Evolutionary conservation across 495 filamentous ascomycete genomes (phyloP).

Genomic region (Cudoniella acicularis): DNA sequence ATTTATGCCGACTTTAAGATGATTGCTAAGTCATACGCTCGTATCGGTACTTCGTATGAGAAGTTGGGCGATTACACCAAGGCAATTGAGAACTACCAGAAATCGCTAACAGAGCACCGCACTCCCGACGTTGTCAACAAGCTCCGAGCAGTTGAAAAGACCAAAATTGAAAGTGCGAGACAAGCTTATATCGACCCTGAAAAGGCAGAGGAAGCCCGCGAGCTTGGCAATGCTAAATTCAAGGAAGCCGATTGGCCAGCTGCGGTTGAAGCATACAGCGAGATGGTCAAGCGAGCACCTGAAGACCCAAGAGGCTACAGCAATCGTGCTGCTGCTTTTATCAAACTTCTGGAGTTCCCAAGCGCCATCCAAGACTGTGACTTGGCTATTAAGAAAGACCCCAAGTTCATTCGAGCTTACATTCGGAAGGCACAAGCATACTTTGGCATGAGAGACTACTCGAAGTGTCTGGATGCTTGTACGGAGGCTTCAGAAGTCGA

Average conservation of each 20-base stretch:
- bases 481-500: slow-evolving; percentile 77
- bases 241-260: slow-evolving; percentile 95
- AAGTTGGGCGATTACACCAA: slow-evolving; percentile 75
- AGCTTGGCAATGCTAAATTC: slow-evolving; percentile 93
- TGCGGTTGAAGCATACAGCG: slow-evolving; percentile 89
- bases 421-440: slow-evolving; percentile 91
- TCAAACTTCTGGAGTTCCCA: slow-evolving; percentile 95
- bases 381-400: slow-evolving; percentile 81
- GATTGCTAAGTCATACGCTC: slow-evolving; percentile 93
- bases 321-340: slow-evolving; percentile 94
- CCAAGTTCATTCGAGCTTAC: slow-evolving; percentile 92
- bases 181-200: slow-evolving; percentile 82
- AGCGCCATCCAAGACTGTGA: slow-evolving; percentile 91
- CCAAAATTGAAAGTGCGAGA: slow-evolving; percentile 71
- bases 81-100: slow-evolving; percentile 88
- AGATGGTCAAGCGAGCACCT: slow-evolving; percentile 96
- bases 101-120: slow-evolving; percentile 92
- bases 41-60: slow-evolving; percentile 88
- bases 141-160: slow-evolving; percentile 88
- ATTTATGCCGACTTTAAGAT: slow-evolving; percentile 93
- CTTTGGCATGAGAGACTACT: slow-evolving; percentile 97
- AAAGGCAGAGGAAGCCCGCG: slow-evolving; percentile 93
- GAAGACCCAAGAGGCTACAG: slow-evolving; percentile 92
- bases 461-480: slow-evolving; percentile 85
- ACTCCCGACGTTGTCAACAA: slow-evolving; percentile 92